Conservation (phyloP, 441 rosid species). For the Gossypium gossypioides region DNA sequence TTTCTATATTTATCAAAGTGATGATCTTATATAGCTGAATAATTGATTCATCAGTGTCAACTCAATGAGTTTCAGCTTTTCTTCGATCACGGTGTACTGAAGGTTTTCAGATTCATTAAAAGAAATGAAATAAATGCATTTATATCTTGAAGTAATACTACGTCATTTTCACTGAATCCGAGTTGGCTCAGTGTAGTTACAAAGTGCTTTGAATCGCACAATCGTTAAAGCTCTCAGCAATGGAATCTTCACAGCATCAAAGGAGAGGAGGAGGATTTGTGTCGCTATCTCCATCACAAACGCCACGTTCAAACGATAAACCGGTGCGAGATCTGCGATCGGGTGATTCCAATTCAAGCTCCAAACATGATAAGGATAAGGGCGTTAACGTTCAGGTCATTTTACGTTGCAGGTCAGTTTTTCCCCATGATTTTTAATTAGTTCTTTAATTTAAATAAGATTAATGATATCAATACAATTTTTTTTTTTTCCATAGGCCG, state of each 20-base stretch:
- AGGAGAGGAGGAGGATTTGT: conserved; percentile 64
- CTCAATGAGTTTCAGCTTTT: conserved; percentile 4
- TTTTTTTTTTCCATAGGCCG: conserved; percentile 39
- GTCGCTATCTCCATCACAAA: conserved; percentile 75
- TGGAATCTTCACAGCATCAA: conserved; percentile 54
- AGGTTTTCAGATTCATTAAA: conserved; percentile 1
- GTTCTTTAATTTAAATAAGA: neutral
- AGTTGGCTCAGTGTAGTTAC: conserved; percentile 20
- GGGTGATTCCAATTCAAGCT: conserved; percentile 52
- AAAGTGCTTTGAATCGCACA: conserved; percentile 1
- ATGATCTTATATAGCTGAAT: neutral
- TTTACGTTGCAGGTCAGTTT: conserved; percentile 78
- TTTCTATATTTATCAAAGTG: neutral
- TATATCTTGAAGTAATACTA: neutral
- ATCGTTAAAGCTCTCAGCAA: conserved; percentile 23
- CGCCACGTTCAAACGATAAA: conserved; percentile 83
- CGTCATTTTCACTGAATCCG: conserved; percentile 5
- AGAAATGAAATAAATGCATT: neutral
- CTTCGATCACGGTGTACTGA: neutral
- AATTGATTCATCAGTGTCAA: neutral
- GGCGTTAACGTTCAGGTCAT: conserved; percentile 95
- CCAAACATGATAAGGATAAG: conserved; percentile 73
- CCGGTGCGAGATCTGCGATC: conserved; percentile 70
- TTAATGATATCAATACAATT: neutral
- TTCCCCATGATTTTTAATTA: neutral